Conservation (phyloP, 2,329 filamentous ascomycete genomes). For the Talaromyces sp. region DNA sequence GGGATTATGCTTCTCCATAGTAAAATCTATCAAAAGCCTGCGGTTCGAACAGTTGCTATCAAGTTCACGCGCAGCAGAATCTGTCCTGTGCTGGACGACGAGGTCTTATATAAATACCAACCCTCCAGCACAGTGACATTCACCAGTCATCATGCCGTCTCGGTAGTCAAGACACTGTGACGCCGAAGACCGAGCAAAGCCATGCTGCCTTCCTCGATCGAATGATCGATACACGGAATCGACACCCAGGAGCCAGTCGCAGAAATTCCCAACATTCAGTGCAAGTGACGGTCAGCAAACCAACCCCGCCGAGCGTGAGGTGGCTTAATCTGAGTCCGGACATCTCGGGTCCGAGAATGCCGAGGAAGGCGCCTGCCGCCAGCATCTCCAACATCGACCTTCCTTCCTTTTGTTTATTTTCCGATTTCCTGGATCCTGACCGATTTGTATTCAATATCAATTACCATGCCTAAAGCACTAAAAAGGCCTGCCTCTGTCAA, state of each 20-base stretch:
- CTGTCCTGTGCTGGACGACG: neutral
- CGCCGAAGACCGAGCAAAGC: neutral
- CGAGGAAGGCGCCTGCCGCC: neutral
- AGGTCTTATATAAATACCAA: neutral
- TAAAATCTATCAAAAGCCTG: neutral
- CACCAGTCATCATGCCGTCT: neutral
- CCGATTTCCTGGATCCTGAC: neutral
- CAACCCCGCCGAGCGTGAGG: too few species aligned
- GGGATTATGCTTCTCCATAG: neutral
- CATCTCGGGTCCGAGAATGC: neutral
- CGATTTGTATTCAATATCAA: neutral
- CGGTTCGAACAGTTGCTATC: neutral
- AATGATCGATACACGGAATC: neutral
- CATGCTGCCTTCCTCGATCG: neutral
- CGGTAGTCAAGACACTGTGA: neutral
- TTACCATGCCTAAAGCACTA: neutral
- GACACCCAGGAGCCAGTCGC: too few species aligned
- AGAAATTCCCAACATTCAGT: neutral
- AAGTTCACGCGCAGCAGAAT: neutral
- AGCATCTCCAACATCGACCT: neutral
- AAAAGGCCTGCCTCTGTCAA: neutral
- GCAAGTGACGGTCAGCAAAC: neutral
- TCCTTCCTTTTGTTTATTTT: too few species aligned
- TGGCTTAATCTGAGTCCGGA: neutral
- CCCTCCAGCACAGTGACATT: neutral